Evolutionary conservation across 768 basidiomycete genomes (phyloP), one percentile per base, ranked within the genome.

Genomic region (Lentinula sp.): DNA sequence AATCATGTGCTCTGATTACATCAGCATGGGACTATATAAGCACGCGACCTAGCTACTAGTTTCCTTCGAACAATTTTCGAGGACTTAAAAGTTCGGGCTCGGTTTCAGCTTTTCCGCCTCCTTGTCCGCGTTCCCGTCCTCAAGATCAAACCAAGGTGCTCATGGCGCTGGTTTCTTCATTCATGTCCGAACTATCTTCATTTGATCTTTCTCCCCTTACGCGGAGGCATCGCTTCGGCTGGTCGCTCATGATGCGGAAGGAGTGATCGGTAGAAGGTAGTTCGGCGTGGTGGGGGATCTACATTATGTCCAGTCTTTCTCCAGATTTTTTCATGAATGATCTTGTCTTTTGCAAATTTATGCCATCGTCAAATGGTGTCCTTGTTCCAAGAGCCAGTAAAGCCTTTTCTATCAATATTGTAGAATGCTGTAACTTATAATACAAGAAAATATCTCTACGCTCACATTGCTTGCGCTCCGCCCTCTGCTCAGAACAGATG

Each of bases 61-160:
- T 66, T 69, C 64, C 67, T 70, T 69, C 57, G 85, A 90, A 90
- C 87, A 88, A 89, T 85, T 76, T 69, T 63, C 81, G 90, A 81
- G 86, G 90, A 93, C 91, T 85, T 71, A 83, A 90, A 90, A 93
- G 91, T 93, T 93, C 91, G 91, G 88, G 83, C 91, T 81, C 71
- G 90, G 87, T 76, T 72, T 76, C 79, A 87, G 85, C 83, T 82
- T 74, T 81, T 83, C 86, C 87, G 85, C 83, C 83, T 91, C 85
- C 90, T 85, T 84, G 90, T 84, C 88, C 91, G 91, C 91, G 91
- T 93, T 91, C 90, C 90, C 88, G 90, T 91, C 87, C 84, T 81
- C 89, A 80, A 91, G 82, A 91, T 42, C 63, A 68, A 85, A 61
- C 72, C 73, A 60, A 76, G 74, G 76, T 72, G 71, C 71, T 62